phyloP scores from a whole-genome alignment of 345 rosid genomes.

The Arabis alpina region DNA sequence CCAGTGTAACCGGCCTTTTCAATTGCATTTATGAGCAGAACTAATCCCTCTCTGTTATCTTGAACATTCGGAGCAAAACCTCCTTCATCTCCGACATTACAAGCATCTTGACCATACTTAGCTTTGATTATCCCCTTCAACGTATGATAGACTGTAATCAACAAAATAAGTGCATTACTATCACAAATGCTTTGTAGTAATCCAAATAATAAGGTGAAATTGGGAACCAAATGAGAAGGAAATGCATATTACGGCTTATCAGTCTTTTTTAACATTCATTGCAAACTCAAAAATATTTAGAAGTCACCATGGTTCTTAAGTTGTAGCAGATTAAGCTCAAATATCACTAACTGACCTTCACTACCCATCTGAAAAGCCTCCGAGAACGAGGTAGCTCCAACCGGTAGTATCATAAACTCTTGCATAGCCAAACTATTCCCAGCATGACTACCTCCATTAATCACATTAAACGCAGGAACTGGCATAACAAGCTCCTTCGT shows the following conservation, averaged over 20 bases:
- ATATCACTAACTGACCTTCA: constrained; percentile 67
- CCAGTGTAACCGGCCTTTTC: constrained; percentile 96
- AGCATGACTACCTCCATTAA: constrained; percentile 97
- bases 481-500: constrained; percentile 98
- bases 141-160: constrained; percentile 73
- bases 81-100: constrained; percentile 99
- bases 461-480: constrained; percentile 95
- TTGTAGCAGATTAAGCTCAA: not conserved
- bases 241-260: not conserved
- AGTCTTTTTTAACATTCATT: not conserved
- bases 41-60: constrained; percentile 96
- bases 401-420: constrained; percentile 95
- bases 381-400: constrained; percentile 83
- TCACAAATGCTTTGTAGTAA: not conserved
- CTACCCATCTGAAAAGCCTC: constrained; percentile 96
- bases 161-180: constrained; percentile 1
- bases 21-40: constrained; percentile 94
- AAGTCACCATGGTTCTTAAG: not conserved
- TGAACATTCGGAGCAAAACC: constrained; percentile 99
- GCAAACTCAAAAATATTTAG: not conserved
- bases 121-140: constrained; percentile 85
- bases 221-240: constrained; percentile 2
- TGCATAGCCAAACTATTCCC: constrained; percentile 99
- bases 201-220: constrained; percentile 2
- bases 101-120: constrained; percentile 98